Evolutionary conservation across 768 basidiomycete species (phyloP), one percentile per base, ranked within the genome.

Genomic region (Hemileccinum rubropunctum): DNA sequence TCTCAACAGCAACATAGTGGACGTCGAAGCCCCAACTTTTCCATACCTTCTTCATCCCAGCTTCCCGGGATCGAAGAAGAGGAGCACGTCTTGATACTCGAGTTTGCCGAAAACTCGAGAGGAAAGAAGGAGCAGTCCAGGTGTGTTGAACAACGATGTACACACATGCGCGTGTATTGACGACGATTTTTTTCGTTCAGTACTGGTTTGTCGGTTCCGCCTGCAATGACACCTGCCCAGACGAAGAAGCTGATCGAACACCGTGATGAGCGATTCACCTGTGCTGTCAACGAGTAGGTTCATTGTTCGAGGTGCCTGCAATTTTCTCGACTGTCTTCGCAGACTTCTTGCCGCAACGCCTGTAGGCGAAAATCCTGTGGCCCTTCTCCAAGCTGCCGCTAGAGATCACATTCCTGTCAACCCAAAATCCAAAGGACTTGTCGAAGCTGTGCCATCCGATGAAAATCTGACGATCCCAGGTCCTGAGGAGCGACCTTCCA

Each of bases 381-480:
- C 61, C 13, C 64, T 92, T 10, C 64, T 95, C 7, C 76, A 83
- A 62, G 76, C 78, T 6, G 89, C 88, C 20, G 86, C 83, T 3
- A 74, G 73, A 21, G 82, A 82, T 23, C 83, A 88, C 55, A 74
- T 94, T 10, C 92, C 92, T 3, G 71, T 87, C 23, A 75, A 87
- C 56, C 84, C 85, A 6, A 60, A 59, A 18, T 35, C 55, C 26
- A 53, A 52, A 30, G 13, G 2, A n/a, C 17, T 27, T 10, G 36
- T 27, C 44, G 34, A 35, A 32, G 33, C 3, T 21, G n/a, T 11
- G 9, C 39, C 38, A 9, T 12, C 45, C 1, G 20, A 35, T 18
- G 66, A 61, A 23, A 42, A 33, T 47, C 33, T 52, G 43, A 50
- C 45, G 9, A 56, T 76, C 45, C 78, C 77, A 13, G 66, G 66